Base-by-base conservation (phyloP, 805 yeast species). In the Metschnikowia aberdeeniae region DNA sequence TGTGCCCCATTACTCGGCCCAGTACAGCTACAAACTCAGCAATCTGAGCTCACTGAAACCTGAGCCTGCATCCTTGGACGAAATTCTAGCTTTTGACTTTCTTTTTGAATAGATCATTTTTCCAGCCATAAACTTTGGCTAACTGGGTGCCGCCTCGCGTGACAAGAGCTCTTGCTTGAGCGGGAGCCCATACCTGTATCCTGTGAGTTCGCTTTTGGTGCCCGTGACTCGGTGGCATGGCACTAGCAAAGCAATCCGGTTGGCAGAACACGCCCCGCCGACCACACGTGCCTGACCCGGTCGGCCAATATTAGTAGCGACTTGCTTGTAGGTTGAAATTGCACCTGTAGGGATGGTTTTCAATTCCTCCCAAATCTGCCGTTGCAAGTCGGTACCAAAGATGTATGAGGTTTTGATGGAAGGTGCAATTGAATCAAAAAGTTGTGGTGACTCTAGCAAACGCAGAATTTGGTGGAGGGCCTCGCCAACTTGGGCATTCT, bases 181-280 rank as follows among this genome's bases (percentile, higher is more conserved):
- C 5, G 50, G 54, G 4, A 56, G 40, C 2, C 76, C 76, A 64
- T 68, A 71, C 40, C 65, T 57, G 52, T 63, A 74, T 5, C 75
- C 73, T 12, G 70, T 64, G 9, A 67, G 55, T 24, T 57, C 58
- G 5, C 64, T 64, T 27, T 49, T 46, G 6, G 55, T 54, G 11
- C 66, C 60, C 17, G 70, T 34, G 1, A 72, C 70, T 40, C 76
- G 54, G 53, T 73, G 77, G 51, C 78, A 73, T 1, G 78, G 77
- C 4, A 73, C 58, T 4, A 72, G 28, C 4, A 72, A 36, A 2
- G 75, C 70, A 9, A 73, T 51, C 22, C 58, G 60, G 51, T 73
- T 73, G 14, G 67, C 59, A 3, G 68, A 72, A 37, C 72, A 65
- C 2, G 75, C 70, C 34, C 63, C 61, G 0, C 73, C 78, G 6